Evolutionary conservation across 371 early-diverging fungal species (phyloP), one percentile per base, ranked within the genome.

Genomic region (Apophysomyces elegans): DNA sequence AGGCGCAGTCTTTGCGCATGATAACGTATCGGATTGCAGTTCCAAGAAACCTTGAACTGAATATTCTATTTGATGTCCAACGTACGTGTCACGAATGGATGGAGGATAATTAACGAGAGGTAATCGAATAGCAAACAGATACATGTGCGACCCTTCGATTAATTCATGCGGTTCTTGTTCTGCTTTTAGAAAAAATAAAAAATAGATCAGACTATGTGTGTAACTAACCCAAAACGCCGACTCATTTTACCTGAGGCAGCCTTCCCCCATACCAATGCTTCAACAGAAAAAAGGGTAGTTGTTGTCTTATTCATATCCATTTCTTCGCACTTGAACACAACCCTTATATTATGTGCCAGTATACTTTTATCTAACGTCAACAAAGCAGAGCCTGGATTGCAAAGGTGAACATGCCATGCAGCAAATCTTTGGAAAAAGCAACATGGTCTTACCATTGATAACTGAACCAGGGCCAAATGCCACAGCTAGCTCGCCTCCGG

Each of bases 391-490:
- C 81, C 81, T 81, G 18, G 14, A 16, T 7, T n/a, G 35, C 39
- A 21, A 32, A 12, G 41, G 12, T 16, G 32, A 61, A 46, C 5
- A 21, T 46, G 5, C 26, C 12, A 62, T 37, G 62, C 12, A 46
- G 12, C 11, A 62, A 6, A 26, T 21, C 8, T 46, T 62, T 41
- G 41, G 41, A 41, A 41, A 11, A 41, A 41, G 32, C 41, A 41
- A 41, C 13, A 41, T 11, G 8, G 13, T 21, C 39, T 69, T 73
- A 81, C 81, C 81, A 63, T 73, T 78, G 44, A 81, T 56, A 43
- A 81, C 69, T 0, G 81, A 78, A 11, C 79, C 78, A 9, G 81
- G 81, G 21, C 81, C 81, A 69, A 78, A 81, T 4, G 81, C 81
- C 18, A 78, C 72, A 5, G 71, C 71, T 37, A 64, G 62, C 36